Percentiles rank a stretch among this genome's conserved stretches.
These are phyloP conservation scores for Nakazawaea pomicola DNA, from an alignment of 805 yeast species.

Conservation along the genomic window DNA sequence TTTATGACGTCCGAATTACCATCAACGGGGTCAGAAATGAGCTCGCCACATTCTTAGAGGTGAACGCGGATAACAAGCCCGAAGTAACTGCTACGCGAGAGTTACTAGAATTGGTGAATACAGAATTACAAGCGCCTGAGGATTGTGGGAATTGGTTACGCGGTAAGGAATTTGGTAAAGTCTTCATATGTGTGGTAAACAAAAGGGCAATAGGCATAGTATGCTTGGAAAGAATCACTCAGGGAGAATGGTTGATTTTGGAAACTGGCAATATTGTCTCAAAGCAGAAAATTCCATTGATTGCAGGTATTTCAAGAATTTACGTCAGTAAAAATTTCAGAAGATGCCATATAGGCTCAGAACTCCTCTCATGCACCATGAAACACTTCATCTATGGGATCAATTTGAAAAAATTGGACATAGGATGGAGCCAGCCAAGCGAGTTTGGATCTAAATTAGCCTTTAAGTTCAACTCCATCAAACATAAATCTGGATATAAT, in stretches of 20 bases:
- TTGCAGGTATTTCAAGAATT: constrained; percentile 46
- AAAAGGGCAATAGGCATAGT: constrained; percentile 51
- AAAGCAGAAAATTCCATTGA: constrained; percentile 30
- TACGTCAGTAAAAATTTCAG: constrained; percentile 42
- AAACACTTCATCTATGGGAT: constrained; percentile 46
- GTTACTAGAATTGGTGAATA: constrained; percentile 50
- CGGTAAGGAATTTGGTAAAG: constrained; percentile 30
- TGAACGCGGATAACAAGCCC: constrained; percentile 24
- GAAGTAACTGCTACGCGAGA: constrained; percentile 32
- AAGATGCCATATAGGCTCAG: constrained; percentile 43
- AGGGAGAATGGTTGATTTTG: constrained; percentile 57
- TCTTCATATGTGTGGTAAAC: constrained; percentile 44
- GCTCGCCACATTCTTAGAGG: constrained; percentile 26
- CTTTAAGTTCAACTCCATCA: constrained; percentile 45
- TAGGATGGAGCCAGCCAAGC: constrained; percentile 75
- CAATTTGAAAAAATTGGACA: constrained; percentile 31
- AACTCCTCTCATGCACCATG: constrained; percentile 39
- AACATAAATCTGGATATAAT: constrained; percentile 46
- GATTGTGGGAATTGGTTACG: constrained; percentile 19
- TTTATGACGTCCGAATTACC: constrained; percentile 12
- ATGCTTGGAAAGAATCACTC: constrained; percentile 41
- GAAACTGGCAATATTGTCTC: constrained; percentile 48
- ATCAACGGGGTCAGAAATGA: constrained; percentile 9
- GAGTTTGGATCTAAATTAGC: constrained; percentile 61
- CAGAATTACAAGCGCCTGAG: constrained; percentile 53